phyloP scores from a whole-genome alignment of 495 filamentous ascomycete species.

The Aeminium ludgeri region DNA sequence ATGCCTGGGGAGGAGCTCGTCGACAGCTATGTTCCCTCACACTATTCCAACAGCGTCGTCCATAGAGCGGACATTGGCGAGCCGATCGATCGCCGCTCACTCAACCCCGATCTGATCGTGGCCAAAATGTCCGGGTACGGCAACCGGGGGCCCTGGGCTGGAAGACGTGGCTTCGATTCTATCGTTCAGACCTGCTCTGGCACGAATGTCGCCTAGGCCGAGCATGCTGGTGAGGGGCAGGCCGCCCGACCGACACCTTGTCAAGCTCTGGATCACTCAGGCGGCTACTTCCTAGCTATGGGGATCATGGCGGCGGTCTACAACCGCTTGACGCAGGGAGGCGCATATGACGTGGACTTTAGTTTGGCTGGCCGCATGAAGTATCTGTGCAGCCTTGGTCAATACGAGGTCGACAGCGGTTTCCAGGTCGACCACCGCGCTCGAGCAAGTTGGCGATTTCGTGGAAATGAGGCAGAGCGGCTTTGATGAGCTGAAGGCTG shows the following conservation, averaged over 20 bases:
- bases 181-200: conserved; percentile 21
- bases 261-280: conserved; percentile 20
- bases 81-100: too few relatives aligned
- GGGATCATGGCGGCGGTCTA: conserved; percentile 18
- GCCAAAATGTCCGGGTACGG: conserved; percentile 19
- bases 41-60: too few relatives aligned
- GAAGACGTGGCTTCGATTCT: conserved; percentile 20
- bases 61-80: too few relatives aligned
- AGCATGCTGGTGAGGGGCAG: conserved; percentile 12
- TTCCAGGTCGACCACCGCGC: conserved; percentile 6
- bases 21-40: too few relatives aligned
- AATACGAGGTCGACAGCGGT: conserved; percentile 8
- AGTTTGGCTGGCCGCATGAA: conserved; percentile 23
- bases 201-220: conserved; percentile 21
- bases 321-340: conserved; percentile 12
- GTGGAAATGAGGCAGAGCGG: conserved; percentile 14
- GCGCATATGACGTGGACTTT: conserved; percentile 17
- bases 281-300: conserved; percentile 19
- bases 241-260: conserved; percentile 15
- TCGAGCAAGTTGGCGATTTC: conserved; percentile 10
- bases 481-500: conserved; percentile 14
- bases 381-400: conserved; percentile 19
- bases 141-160: conserved; percentile 15
- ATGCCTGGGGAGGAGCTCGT: too few relatives aligned
- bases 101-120: conserved; percentile 15